Evolutionary conservation across 768 basidiomycete genomes (phyloP).

Genomic region (Sporobolomyces pararoseus): DNA sequence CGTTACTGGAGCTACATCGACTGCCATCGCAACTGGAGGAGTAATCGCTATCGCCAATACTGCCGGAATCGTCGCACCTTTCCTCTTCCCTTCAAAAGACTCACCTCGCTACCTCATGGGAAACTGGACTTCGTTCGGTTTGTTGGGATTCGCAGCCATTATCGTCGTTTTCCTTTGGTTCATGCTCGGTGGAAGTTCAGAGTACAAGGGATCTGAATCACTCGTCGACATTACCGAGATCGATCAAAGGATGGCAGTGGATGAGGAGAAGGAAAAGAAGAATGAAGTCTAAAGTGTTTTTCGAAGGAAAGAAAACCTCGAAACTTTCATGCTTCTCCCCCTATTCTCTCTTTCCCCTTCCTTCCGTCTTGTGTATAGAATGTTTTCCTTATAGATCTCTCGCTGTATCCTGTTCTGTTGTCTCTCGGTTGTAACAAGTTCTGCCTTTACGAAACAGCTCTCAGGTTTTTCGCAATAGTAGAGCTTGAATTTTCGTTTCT

Average conservation of each 20-base stretch:
- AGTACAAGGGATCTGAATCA: conserved; percentile 24
- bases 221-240: conserved; percentile 49
- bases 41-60: conserved; percentile 46
- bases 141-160: conserved; percentile 38
- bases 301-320: no score
- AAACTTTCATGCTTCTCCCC: no score
- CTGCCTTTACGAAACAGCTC: no score
- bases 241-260: conserved; percentile 54
- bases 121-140: conserved; percentile 46
- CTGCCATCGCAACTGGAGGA: conserved; percentile 46
- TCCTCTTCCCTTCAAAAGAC: conserved; percentile 42
- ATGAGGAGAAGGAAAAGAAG: conserved; percentile 50
- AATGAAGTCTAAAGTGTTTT: neutral
- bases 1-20: conserved; percentile 44
- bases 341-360: no score
- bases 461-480: no score
- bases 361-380: no score
- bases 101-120: conserved; percentile 42
- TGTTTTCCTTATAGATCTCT: no score
- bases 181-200: conserved; percentile 38
- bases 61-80: conserved; percentile 45
- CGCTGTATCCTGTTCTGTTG: no score
- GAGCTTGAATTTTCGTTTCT: no score
- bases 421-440: no score
- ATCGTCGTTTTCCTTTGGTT: conserved; percentile 44